Evolutionary conservation across 2,329 filamentous ascomycete species (phyloP).

Genomic region (Phyllosticta capitalensis): DNA sequence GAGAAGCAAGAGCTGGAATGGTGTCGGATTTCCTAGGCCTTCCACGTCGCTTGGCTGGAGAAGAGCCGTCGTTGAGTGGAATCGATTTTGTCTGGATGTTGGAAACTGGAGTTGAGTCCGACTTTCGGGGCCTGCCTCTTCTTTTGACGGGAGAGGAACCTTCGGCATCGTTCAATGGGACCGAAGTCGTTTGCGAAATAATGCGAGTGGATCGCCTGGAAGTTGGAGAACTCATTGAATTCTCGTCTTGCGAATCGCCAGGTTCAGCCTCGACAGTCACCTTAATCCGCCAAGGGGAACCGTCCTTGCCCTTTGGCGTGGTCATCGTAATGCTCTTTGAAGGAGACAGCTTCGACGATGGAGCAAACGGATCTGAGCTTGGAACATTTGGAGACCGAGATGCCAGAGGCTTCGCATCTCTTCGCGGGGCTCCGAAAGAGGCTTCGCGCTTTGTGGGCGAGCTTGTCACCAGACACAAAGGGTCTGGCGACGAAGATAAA

Average conservation of each 20-base stretch:
- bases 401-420: constrained; percentile 5
- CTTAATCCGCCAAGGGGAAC: constrained; percentile 40
- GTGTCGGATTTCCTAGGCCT: constrained; percentile 16
- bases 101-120: constrained; percentile 17
- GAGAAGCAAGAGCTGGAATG: not conserved
- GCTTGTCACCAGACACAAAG: constrained; percentile 18
- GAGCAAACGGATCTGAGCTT: constrained; percentile 12
- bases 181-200: constrained; percentile 25
- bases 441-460: not conserved
- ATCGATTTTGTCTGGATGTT: constrained; percentile 15
- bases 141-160: constrained; percentile 28
- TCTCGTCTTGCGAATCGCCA: constrained; percentile 23
- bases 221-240: constrained; percentile 20
- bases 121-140: constrained; percentile 29
- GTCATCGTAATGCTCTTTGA: constrained; percentile 38
- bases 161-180: constrained; percentile 33
- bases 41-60: constrained; percentile 22
- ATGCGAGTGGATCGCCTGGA: constrained; percentile 21
- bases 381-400: constrained; percentile 1
- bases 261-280: constrained; percentile 42
- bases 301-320: constrained; percentile 28
- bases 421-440: not conserved
- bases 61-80: constrained; percentile 24
- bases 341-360: constrained; percentile 34
- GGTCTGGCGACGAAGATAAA: constrained; percentile 26